phyloP scores from a whole-genome alignment of 2,329 filamentous ascomycete genomes.

The Botryotinia calthae region DNA sequence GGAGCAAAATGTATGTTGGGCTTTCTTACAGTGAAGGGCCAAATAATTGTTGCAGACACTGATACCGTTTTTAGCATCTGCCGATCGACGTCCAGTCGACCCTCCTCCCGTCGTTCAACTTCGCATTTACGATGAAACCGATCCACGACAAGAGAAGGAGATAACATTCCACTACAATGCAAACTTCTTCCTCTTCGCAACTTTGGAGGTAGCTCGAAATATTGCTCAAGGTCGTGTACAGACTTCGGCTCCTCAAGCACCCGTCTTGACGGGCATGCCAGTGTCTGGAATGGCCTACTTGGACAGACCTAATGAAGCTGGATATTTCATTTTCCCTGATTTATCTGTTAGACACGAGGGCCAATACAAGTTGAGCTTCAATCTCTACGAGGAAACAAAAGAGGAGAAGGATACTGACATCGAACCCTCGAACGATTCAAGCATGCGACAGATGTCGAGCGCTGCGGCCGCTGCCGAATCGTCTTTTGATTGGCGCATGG shows the following conservation, averaged over 20 bases:
- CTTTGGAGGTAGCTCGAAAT: conserved; percentile 78
- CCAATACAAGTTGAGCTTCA: conserved; percentile 86
- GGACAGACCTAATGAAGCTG: conserved; percentile 74
- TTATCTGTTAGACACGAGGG: conserved; percentile 94
- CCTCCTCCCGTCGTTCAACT: conserved; percentile 89
- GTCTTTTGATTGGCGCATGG: conserved; percentile 79
- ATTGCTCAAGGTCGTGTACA: conserved; percentile 79
- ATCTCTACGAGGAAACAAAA: conserved; percentile 91
- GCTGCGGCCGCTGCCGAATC: conserved; percentile 41
- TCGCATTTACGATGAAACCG: conserved; percentile 68
- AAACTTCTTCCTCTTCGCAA: conserved; percentile 96
- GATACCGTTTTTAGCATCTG: conserved; percentile 28
- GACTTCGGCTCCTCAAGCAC: conserved; percentile 64
- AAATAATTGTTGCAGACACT: neutral
- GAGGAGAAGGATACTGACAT: conserved; percentile 73
- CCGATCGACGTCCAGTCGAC: conserved; percentile 32
- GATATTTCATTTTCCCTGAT: conserved; percentile 98
- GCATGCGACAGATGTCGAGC: conserved; percentile 38
- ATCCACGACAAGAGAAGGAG: conserved; percentile 38
- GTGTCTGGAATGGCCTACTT: conserved; percentile 96
- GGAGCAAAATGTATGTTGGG: conserved; percentile 82
- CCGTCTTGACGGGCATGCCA: conserved; percentile 89
- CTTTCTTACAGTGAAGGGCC: neutral
- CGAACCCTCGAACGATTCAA: conserved; percentile 40
- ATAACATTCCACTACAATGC: conserved; percentile 91